Percentiles rank a stretch among this genome's conserved stretches.
Conservation (phyloP, 116 monocot species). For the Cymodocea nodosa region DNA sequence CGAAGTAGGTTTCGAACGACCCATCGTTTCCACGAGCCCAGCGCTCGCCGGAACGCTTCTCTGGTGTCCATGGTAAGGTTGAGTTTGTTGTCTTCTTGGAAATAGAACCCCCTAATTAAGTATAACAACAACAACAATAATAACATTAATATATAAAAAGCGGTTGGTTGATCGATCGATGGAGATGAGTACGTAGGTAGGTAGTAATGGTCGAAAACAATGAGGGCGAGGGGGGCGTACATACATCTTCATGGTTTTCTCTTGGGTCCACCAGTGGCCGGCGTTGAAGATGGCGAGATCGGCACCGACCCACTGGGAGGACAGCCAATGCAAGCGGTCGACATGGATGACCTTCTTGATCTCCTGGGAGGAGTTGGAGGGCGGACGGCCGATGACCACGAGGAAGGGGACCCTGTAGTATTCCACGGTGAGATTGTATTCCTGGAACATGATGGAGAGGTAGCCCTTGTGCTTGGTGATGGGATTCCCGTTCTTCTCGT, state of each 20-base stretch:
- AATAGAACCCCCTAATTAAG: slow-evolving; percentile 76
- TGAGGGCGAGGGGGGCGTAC: too few species aligned
- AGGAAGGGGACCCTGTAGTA: slow-evolving; percentile 71
- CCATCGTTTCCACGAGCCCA: slow-evolving; percentile 51
- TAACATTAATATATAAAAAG: too few species aligned
- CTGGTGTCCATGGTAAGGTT: slow-evolving; percentile 53
- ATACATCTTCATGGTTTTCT: slow-evolving; percentile 43
- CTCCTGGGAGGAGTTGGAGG: slow-evolving; percentile 7
- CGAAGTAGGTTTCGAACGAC: slow-evolving; percentile 15
- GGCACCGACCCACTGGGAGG: slow-evolving; percentile 35
- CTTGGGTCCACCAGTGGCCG: slow-evolving; percentile 82
- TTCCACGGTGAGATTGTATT: slow-evolving; percentile 72
- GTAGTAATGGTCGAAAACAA: slow-evolving; percentile 2
- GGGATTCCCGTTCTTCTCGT: slow-evolving; percentile 59
- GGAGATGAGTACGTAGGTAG: slow-evolving; percentile 4
- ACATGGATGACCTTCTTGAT: slow-evolving; percentile 40
- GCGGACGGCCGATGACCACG: slow-evolving; percentile 42
- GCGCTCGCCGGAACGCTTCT: slow-evolving; percentile 34
- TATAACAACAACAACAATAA: too few species aligned
- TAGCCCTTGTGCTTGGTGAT: slow-evolving; percentile 80
- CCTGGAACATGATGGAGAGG: slow-evolving; percentile 51
- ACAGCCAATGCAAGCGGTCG: slow-evolving; percentile 37
- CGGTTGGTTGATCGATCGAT: too few species aligned
- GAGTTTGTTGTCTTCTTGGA: slow-evolving; percentile 39
- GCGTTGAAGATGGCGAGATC: slow-evolving; percentile 58